A percentile compares a stretch with the other conserved stretches of the same genome.
Conservation (phyloP, 495 filamentous ascomycete species). For the Aspergillus taichungensis region DNA sequence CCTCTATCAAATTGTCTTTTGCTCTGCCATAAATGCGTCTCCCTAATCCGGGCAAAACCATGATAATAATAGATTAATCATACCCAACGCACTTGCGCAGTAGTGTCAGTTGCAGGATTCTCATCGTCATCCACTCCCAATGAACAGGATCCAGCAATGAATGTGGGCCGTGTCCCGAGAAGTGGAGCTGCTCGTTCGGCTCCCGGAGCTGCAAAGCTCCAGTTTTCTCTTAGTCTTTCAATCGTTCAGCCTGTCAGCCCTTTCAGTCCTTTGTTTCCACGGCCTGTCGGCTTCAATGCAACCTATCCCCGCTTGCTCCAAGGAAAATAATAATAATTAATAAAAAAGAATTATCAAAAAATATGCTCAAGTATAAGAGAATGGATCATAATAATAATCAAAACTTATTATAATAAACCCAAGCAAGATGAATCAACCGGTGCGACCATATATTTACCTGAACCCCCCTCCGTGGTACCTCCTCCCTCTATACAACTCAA, state of each 20-base stretch:
- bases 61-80: too few relatives aligned
- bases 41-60: too few relatives aligned
- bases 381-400: slow-evolving; percentile 14
- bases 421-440: not conserved
- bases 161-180: not conserved
- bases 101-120: too few relatives aligned
- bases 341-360: slow-evolving; percentile 6
- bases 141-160: not conserved
- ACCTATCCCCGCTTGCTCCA: slow-evolving; percentile 27
- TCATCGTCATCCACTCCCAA: not conserved
- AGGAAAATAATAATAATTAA: slow-evolving; percentile 9
- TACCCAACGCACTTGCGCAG: too few relatives aligned
- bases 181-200: not conserved
- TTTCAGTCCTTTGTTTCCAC: slow-evolving; percentile 20
- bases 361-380: too few relatives aligned
- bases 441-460: too few relatives aligned
- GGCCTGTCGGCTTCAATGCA: slow-evolving; percentile 17
- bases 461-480: not conserved
- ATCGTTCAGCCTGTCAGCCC: slow-evolving; percentile 9
- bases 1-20: too few relatives aligned
- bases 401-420: not conserved
- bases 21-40: too few relatives aligned
- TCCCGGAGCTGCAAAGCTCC: slow-evolving; percentile 3
- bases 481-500: not conserved
- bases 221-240: slow-evolving; percentile 15